Conservation (phyloP, 2,329 filamentous ascomycete genomes). For the Cryphonectria parasitica region DNA sequence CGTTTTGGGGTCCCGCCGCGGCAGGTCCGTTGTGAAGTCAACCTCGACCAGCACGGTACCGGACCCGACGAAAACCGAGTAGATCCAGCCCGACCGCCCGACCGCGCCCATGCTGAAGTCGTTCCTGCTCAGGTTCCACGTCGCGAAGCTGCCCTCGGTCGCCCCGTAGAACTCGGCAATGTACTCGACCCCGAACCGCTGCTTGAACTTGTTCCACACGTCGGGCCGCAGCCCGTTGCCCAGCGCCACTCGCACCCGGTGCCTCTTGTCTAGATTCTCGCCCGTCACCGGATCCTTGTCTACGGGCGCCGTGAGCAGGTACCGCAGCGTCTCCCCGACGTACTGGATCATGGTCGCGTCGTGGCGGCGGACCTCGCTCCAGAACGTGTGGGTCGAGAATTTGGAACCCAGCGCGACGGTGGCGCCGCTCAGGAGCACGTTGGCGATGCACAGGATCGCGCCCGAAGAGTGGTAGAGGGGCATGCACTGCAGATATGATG, state of each 20-base stretch:
- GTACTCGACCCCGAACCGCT: conserved; percentile 74
- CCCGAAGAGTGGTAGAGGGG: conserved; percentile 88
- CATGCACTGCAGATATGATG: conserved; percentile 64
- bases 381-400: conserved; percentile 79
- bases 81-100: conserved; percentile 70
- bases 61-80: conserved; percentile 55
- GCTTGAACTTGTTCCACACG: conserved; percentile 82
- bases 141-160: conserved; percentile 71
- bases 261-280: conserved; percentile 70
- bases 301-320: conserved; percentile 71
- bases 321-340: conserved; percentile 85
- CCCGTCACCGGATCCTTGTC: conserved; percentile 66
- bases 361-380: conserved; percentile 72
- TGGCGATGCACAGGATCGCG: conserved; percentile 67
- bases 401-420: conserved; percentile 75
- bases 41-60: conserved; percentile 66
- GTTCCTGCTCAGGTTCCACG: conserved; percentile 76
- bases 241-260: conserved; percentile 75
- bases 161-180: conserved; percentile 83
- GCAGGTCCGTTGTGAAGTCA: conserved; percentile 71
- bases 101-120: conserved; percentile 77
- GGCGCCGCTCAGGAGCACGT: conserved; percentile 61
- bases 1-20: conserved; percentile 68
- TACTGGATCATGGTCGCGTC: conserved; percentile 81
- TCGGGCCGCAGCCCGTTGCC: conserved; percentile 87